Base-by-base conservation (phyloP, 768 basidiomycete genomes). In the Mycena olivaceomarginata region DNA sequence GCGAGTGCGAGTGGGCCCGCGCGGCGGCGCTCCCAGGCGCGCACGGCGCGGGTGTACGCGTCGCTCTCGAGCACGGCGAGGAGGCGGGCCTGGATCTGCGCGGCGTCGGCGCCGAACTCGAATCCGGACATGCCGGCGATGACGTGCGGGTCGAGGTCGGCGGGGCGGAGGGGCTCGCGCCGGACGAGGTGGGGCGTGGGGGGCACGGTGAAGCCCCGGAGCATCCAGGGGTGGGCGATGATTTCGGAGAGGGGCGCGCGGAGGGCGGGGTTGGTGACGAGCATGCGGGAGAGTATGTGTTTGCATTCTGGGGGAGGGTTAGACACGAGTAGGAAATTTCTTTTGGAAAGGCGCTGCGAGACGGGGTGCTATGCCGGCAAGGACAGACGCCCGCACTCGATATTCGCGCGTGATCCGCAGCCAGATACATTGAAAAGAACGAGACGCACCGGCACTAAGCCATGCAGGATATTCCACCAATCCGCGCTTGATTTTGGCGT, bases 401-500 rank as follows among this genome's bases (percentile, higher is more conserved):
- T 31, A 4, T 31, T 31, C 31, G 31, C 31, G 31, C 31, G 31
- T 31, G 31, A 31, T 3, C 43, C 43, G 43, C 5, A 8, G 11
- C 43, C 10, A 45, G 5, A 45, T 45, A 45, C 31, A 45, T 45
- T 45, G 43, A 45, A 15, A 22, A 53, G 22, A n/a, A n/a, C n/a
- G n/a, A 64, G 9, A 89, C 93, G 82, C 83, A 97, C 97, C 97
- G 78, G 95, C 92, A 80, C 95, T 97, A 18, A 99, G 89, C 98
- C 98, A 99, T 2, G 96, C 95, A 0, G 98, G 98, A 82, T 99
- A 99, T 82, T 99, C 98, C 43, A 99, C 98, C 53, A 97, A 87
- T 0, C 98, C 98, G 6, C 98, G 93, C 85, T 99, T 99, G 86
- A 99, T 99, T 88, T 99, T 99, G 37, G 98, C 98, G 84, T 99